Evolutionary conservation across 192 early-diverging fungal genomes (phyloP), one percentile per base, ranked within the genome.

Genomic region (Dissophora globulifera): DNA sequence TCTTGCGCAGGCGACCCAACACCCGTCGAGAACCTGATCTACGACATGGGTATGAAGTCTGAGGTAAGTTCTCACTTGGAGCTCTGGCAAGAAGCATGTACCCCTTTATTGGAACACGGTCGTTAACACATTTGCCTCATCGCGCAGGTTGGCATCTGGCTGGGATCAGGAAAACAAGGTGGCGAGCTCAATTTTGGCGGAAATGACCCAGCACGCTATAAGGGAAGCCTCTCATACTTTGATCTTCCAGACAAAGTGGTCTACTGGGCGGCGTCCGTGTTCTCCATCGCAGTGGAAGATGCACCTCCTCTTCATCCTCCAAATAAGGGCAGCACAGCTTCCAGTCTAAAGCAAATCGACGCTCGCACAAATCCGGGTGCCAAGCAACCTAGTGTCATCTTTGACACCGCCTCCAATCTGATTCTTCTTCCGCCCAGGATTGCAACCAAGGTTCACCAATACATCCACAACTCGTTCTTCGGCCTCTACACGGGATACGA

Each of bases 401-500:
- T 63, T 42, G 60, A 62, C 20, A 63, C 60, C 8, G 62, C 69
- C 9, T 49, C 59, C 23, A 50, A 63, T 29, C 9, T 71, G 16
- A 63, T 71, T 20, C 53, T 71, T 20, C 31, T 71, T 5, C 60
- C 69, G 3, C 53, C 69, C 9, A 47, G 46, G 11, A 47, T 71
- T 30, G 60, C 69, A 0, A 23, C 19, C 3, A n/a, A n/a, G 1
- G 41, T 46, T 4, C 60, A 71, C 26, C 41, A 43, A 31, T 45
- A 50, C 53, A n/a, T 72, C 12, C 69, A 72, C 38, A 63, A 58
- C 23, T 58, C 19, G 17, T n/a, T 71, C 10, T 71, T 72, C 19
- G 61, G 60, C 31, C 20, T 45, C 45, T 72, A 72, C 27, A 56
- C 69, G 7, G 69, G 61, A 1, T 72, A 72, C 43, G 43, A 19